Evolutionary conservation across 1,139 yeast species (phyloP).

Genomic region (Diutina neorugosa): DNA sequence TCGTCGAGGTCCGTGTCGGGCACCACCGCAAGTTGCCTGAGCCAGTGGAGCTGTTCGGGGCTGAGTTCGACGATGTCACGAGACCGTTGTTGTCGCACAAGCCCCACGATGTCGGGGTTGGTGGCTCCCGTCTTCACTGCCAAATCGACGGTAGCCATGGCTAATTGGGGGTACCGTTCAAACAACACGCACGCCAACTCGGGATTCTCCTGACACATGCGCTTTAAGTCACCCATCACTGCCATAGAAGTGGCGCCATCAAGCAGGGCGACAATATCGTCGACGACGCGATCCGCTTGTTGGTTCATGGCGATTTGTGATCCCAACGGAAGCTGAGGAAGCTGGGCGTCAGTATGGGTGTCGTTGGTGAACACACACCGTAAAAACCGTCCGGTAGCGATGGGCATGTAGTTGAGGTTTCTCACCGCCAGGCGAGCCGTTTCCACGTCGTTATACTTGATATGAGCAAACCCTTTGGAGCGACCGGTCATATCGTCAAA

Average conservation of each 20-base stretch:
- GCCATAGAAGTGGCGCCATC: slow-evolving; percentile 46
- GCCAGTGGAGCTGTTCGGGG: slow-evolving; percentile 37
- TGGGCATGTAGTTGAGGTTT: slow-evolving; percentile 66
- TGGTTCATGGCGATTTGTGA: slow-evolving; percentile 41
- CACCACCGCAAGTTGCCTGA: slow-evolving; percentile 45
- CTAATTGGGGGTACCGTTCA: slow-evolving; percentile 62
- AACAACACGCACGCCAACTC: slow-evolving; percentile 51
- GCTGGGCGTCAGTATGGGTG: slow-evolving; percentile 10
- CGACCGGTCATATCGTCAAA: slow-evolving; percentile 86
- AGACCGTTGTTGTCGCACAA: slow-evolving; percentile 22
- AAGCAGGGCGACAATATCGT: slow-evolving; percentile 43
- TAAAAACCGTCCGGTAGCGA: slow-evolving; percentile 46
- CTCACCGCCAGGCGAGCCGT: slow-evolving; percentile 89
- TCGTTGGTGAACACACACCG: slow-evolving; percentile 64
- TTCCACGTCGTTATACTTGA: slow-evolving; percentile 63
- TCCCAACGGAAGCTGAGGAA: slow-evolving; percentile 32
- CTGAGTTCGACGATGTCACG: slow-evolving; percentile 30
- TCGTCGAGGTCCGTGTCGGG: slow-evolving; percentile 30
- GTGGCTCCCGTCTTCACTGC: slow-evolving; percentile 48
- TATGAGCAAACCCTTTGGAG: slow-evolving; percentile 84
- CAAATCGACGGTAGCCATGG: slow-evolving; percentile 74
- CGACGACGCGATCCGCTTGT: slow-evolving; percentile 49
- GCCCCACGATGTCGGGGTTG: slow-evolving; percentile 41
- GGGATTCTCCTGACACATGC: slow-evolving; percentile 52
- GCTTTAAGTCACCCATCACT: slow-evolving; percentile 49